Conservation (phyloP, 345 rosid species). For the Cardiospermum halicacabum region DNA sequence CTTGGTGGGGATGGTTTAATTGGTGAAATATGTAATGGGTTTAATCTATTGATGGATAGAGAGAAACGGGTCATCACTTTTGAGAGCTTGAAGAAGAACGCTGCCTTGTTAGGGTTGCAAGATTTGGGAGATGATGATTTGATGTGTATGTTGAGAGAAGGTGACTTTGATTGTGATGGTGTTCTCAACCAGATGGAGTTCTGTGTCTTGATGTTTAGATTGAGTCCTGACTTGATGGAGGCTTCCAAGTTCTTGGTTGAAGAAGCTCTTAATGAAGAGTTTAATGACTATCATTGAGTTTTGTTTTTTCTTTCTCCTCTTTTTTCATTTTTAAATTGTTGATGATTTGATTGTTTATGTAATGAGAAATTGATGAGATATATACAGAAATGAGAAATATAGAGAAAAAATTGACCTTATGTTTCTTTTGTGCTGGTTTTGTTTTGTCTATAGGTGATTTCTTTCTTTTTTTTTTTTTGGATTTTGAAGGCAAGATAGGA, state of each 20-base stretch:
- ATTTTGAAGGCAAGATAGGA: neutral
- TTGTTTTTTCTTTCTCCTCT: neutral
- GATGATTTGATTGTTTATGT: neutral
- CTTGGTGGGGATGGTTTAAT: conserved; percentile 80
- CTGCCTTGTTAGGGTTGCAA: conserved; percentile 58
- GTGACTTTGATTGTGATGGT: conserved; percentile 73
- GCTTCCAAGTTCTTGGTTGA: conserved; percentile 56
- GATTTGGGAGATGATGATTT: conserved; percentile 74
- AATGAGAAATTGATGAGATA: conserved; percentile 4
- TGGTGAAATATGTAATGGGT: conserved; percentile 78
- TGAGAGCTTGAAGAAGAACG: conserved; percentile 58
- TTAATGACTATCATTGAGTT: conserved; percentile 18
- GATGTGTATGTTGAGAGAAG: conserved; percentile 59
- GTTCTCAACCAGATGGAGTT: conserved; percentile 87
- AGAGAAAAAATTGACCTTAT: neutral
- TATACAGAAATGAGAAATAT: conserved; percentile 1
- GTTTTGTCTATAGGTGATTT: neutral
- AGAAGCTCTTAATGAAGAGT: conserved; percentile 56
- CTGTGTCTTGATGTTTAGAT: conserved; percentile 85
- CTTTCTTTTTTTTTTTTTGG: neutral
- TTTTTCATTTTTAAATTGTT: neutral
- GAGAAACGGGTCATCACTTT: conserved; percentile 70
- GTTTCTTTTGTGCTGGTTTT: neutral
- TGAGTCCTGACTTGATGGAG: conserved; percentile 82
- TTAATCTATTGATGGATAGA: conserved; percentile 57